Evolutionary conservation across 495 filamentous ascomycete species (phyloP), one percentile per base, ranked within the genome.

Genomic region (Rhypophila decipiens): DNA sequence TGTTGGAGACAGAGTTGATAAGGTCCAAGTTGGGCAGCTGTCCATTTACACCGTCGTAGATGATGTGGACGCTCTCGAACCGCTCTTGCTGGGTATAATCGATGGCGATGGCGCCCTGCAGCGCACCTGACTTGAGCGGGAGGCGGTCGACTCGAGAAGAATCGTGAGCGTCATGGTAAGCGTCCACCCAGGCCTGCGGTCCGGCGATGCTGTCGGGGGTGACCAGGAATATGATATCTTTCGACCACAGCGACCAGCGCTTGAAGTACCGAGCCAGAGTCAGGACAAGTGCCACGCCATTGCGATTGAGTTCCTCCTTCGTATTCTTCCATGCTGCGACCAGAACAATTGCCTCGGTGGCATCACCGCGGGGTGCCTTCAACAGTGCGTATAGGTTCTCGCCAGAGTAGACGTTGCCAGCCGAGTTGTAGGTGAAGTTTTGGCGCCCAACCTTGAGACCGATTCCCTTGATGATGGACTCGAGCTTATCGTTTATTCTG

Each of bases 181-280:
- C 94, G 56, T 95, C 89, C 20, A 96, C 86, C 93, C 94, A 98
- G 22, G 93, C 93, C 66, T 98, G 90, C 4, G 90, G 87, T 3
- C 90, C 93, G 15, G 87, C 83, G 45, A 81, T 85, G 59, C 89
- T 95, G 66, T 98, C 93, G 1, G 85, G 79, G 1, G 93, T 82
- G 42, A 97, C 77, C 7, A 98, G 65, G 65, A 98, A 83, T 39
- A 98, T 93, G 55, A 98, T 95, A 55, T 98, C 93, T 68, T 98
- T 98, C 31, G 89, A 96, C 93, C 93, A 98, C 10, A 98, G 72
- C 21, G 88, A 95, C 93, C 93, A 98, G 50, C 89, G 75, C 63
- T 93, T 95, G 70, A 98, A 95, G 66, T 98, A 98, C 56, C 93
- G 76, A 11, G 89, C 88, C 49, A 98, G 68, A 0, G 90, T 88